Percentiles rank a stretch among this genome's conserved stretches.
Conservation (phyloP, 108 stramenopile species). For the Cyclotella choctawhatcheeana region DNA sequence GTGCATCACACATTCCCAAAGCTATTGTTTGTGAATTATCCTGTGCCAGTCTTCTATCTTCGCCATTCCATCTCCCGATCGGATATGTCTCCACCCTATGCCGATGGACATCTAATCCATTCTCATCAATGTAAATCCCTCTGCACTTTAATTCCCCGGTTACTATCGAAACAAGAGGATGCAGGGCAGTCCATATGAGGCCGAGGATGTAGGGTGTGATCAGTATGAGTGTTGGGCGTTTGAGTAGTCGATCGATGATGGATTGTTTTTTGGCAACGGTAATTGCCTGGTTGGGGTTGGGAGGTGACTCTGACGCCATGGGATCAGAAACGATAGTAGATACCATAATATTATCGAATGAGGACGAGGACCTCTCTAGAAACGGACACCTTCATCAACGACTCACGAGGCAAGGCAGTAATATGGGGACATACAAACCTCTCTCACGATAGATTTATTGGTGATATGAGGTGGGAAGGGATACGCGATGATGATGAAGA, state of each 20-base stretch:
- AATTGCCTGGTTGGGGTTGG: not conserved
- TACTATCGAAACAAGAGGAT: constrained; percentile 73
- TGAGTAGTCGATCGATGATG: constrained; percentile 3
- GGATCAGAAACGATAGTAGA: too few relatives aligned
- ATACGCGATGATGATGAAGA: too few relatives aligned
- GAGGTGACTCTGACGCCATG: not conserved
- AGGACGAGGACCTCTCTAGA: too few relatives aligned
- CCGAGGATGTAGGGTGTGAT: constrained; percentile 75
- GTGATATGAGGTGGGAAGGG: too few relatives aligned
- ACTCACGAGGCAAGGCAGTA: too few relatives aligned
- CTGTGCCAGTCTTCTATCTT: not conserved
- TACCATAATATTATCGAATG: too few relatives aligned
- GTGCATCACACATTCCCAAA: constrained; percentile 35
- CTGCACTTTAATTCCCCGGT: constrained; percentile 85
- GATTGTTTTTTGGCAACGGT: not conserved
- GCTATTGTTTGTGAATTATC: not conserved
- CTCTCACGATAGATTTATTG: too few relatives aligned
- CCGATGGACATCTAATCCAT: constrained; percentile 68
- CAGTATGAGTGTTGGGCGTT: constrained; percentile 24
- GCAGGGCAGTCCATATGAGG: constrained; percentile 66
- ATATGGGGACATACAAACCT: too few relatives aligned
- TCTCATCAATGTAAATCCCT: constrained; percentile 82
- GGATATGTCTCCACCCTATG: constrained; percentile 47
- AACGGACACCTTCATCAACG: too few relatives aligned
- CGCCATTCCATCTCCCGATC: constrained; percentile 4